Base-by-base conservation (phyloP, 805 yeast species). In the Saturnispora hagleri region DNA sequence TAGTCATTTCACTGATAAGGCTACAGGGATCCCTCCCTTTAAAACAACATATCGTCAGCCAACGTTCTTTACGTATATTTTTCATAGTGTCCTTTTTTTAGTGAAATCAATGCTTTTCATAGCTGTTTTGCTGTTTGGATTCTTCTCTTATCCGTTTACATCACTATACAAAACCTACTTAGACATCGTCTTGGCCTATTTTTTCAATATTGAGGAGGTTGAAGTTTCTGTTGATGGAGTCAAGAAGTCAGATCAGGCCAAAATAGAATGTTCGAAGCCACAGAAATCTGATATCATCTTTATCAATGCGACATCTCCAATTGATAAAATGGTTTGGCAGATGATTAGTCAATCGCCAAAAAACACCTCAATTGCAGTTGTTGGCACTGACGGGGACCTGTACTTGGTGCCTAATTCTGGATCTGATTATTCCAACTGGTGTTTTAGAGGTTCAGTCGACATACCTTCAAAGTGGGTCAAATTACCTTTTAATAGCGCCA, bases 1-100 rank as follows among this genome's bases (percentile, higher is more conserved):
- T 69, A 81, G 93, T 26, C 76, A 77, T 55, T 89, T 86, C 83
- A 76, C 96, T 66, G 97, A 89, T 63, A 86, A 82, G 55, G 93
- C 91, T 4, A 89, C 97, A 1, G 97, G 97, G n/a, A 86, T 89
- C 35, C 83, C 95, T 0, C 97, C 97, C 3, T 89, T 88, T 58
- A 71, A 85, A 69, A 95, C 95, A 1, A 57, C 64, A 0, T 58
- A 69, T n/a, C 15, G 53, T 6, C 56, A 57, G n/a, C 70, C 56
- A 28, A 53, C 55, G 3, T 12, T 45, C 7, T 38, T 41, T 2
- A 51, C 53, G 2, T 46, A 46, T 13, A 15, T 57, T 3, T 44
- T 53, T 15, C 52, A 44, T 18, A 27, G 28, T 13, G 10, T 56
- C 5, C 24, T 57, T 17, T 48, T 47, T 22, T 54, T 56, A 9